Evolutionary conservation across 805 yeast genomes (phyloP).

Genomic region (Yarrowia osloensis): DNA sequence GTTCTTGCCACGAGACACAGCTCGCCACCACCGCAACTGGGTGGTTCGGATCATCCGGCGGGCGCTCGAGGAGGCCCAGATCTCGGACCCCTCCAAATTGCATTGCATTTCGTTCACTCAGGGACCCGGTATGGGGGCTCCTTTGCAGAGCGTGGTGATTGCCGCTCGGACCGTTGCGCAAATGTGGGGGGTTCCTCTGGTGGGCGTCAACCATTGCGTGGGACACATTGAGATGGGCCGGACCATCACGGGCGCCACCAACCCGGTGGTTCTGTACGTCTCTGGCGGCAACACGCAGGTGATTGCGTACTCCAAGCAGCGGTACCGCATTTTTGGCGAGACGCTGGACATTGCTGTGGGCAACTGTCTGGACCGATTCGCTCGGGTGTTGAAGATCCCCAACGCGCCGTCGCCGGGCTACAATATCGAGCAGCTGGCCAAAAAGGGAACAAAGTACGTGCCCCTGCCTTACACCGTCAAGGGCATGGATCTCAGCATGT

Average conservation of each 20-base stretch:
- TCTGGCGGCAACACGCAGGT: conserved; percentile 99
- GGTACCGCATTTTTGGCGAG: conserved; percentile 98
- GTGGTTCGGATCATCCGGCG: conserved; percentile 71
- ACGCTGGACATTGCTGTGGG: conserved; percentile 98
- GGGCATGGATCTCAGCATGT: conserved; percentile 97
- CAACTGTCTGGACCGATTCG: conserved; percentile 93
- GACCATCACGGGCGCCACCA: conserved; percentile 95
- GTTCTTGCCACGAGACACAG: conserved; percentile 92
- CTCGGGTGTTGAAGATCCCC: conserved; percentile 82
- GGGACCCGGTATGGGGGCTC: conserved; percentile 99
- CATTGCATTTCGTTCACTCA: conserved; percentile 84
- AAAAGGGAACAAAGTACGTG: conserved; percentile 56
- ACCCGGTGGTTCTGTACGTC: conserved; percentile 95
- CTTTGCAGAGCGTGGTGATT: conserved; percentile 86
- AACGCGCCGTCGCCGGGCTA: conserved; percentile 97
- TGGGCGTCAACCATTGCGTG: conserved; percentile 96
- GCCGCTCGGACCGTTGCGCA: conserved; percentile 86
- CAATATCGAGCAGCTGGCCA: conserved; percentile 93
- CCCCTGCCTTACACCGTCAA: conserved; percentile 93
- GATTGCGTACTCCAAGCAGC: conserved; percentile 90
- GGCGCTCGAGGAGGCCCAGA: conserved; percentile 65
- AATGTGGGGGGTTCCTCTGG: conserved; percentile 78
- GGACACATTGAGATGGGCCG: conserved; percentile 99
- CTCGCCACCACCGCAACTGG: conserved; percentile 96
- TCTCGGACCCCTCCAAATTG: conserved; percentile 57